phyloP scores from a whole-genome alignment of 495 filamentous ascomycete species.

The Aspergillus nanangensis region DNA sequence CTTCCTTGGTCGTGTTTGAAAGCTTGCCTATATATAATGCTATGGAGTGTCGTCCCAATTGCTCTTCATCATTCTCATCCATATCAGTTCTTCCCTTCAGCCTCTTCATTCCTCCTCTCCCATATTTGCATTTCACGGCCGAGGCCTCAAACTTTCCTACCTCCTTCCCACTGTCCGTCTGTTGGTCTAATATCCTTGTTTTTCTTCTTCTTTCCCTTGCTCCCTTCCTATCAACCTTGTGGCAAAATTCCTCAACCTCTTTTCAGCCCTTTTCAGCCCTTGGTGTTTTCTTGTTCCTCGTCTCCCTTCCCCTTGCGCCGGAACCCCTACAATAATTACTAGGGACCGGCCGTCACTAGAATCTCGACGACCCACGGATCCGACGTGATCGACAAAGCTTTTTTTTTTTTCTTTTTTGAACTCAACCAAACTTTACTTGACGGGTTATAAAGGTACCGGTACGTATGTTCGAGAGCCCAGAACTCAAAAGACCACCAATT shows the following conservation, averaged over 20 bases:
- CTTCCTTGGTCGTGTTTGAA: constrained; percentile 9
- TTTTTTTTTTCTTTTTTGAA: background rate
- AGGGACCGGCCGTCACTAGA: background rate
- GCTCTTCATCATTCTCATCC: constrained; percentile 14
- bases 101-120: background rate
- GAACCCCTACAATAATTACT: too few relatives aligned
- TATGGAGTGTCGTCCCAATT: constrained; percentile 21
- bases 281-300: too few relatives aligned
- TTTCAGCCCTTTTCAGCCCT: too few relatives aligned
- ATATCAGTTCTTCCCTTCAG: constrained; percentile 2
- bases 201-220: background rate
- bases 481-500: background rate
- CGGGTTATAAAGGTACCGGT: background rate
- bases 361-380: background rate
- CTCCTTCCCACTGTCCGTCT: background rate
- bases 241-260: background rate
- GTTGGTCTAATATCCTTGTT: background rate
- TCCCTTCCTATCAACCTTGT: background rate
- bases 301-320: constrained; percentile 8
- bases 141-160: background rate
- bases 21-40: constrained; percentile 22
- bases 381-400: background rate
- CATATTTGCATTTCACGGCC: background rate
- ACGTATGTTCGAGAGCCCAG: background rate
- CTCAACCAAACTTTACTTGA: background rate